Base-by-base conservation (phyloP, 2,329 filamentous ascomycete species). In the Arthrobotrys sinensis region DNA sequence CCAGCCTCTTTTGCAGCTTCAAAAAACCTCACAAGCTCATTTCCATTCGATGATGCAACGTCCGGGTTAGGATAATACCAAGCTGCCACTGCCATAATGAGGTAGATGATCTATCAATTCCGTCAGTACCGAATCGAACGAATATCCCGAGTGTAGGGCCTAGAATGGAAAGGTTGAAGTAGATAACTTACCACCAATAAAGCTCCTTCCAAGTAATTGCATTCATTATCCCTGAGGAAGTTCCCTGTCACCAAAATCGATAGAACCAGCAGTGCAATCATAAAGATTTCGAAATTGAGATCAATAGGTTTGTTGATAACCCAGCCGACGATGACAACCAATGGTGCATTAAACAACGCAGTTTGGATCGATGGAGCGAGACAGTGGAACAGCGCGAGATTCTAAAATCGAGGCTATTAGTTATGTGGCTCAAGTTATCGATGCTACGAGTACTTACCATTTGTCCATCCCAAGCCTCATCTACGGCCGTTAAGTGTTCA, bases 291-390 rank as follows among this genome's bases (percentile, higher is more conserved):
- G 83, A 97, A 97, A 83, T 93, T 91, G 65, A 97, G 87, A 80
- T 92, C 90, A 89, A 97, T 93, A 4, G 86, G 82, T 81, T 90
- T 90, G 72, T 85, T 85, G 40, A 94, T 85, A 21, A 92, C 91
- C 94, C 94, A 97, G 52, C 91, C 93, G 60, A 96, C 91, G 43
- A 97, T 87, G 38, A 97, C 90, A 6, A 93, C 90, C 3, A 97
- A 88, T 0, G 94, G 94, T 0, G 91, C 93, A 83, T 96, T 97
- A 83, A 97, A 90, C 36, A 97, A 88, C 0, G 94, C 93, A 0
- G 94, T 97, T 85, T 97, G 94, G 75, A 97, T 91, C 0, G 92
- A 95, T 1, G 93, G 91, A 55, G 93, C 93, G 48, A 97, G 89
- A 66, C 96, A 92, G 83, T 97, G 93, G 52, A 92, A 92, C 28